Conservation (phyloP, 495 filamentous ascomycete species). For the Aspergillus mulundensis region DNA sequence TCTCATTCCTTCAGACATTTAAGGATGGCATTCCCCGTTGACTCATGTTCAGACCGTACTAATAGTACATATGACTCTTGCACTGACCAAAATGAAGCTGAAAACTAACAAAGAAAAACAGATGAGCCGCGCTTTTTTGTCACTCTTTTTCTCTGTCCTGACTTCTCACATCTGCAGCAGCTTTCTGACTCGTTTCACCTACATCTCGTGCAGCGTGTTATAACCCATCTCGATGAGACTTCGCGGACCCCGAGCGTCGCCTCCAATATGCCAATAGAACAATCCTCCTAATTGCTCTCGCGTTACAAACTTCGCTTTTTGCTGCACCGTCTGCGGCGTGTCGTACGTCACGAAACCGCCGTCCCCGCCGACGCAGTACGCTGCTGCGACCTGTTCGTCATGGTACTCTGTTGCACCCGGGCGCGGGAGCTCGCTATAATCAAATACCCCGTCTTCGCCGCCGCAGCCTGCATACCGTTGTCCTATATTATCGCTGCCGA, state of each 20-base stretch:
- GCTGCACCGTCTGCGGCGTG: conserved; percentile 74
- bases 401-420: conserved; percentile 65
- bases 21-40: neutral
- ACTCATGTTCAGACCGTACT: neutral
- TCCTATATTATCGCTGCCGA: conserved; percentile 59
- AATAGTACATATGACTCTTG: neutral
- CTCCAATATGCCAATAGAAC: conserved; percentile 91
- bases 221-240: conserved; percentile 76
- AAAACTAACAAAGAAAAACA: neutral
- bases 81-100: neutral
- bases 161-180: neutral
- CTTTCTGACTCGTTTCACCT: neutral
- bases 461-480: conserved; percentile 60
- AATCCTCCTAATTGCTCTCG: conserved; percentile 73
- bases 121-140: neutral
- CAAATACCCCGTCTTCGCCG: conserved; percentile 78
- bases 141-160: neutral
- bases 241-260: conserved; percentile 61
- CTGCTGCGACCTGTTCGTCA: conserved; percentile 64
- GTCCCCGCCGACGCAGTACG: conserved; percentile 74
- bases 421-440: conserved; percentile 73
- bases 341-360: conserved; percentile 88
- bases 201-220: conserved; percentile 61
- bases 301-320: conserved; percentile 79
- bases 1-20: neutral